These are phyloP conservation scores for Gastroboletus turbinatus DNA, from an alignment of 1,284 basidiomycete genomes.

Conservation along the genomic window DNA sequence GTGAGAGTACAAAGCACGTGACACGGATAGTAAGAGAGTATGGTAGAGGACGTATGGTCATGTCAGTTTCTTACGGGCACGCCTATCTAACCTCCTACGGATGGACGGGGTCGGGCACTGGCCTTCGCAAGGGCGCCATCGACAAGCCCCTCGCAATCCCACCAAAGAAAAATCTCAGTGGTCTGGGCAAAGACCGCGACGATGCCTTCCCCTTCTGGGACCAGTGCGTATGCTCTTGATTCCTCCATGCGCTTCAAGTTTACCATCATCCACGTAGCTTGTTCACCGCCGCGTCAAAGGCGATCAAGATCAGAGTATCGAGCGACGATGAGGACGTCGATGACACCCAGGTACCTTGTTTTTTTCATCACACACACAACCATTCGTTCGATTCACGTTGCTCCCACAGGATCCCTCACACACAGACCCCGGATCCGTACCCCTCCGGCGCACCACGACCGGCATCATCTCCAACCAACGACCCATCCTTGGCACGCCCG, in stretches of 20 bases:
- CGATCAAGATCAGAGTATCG: slow-evolving; percentile 68
- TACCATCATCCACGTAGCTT: slow-evolving; percentile 48
- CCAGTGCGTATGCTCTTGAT: slow-evolving; percentile 60
- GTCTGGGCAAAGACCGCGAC: slow-evolving; percentile 88
- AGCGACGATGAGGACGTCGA: slow-evolving; percentile 51
- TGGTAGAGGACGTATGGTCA: background rate
- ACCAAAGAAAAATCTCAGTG: slow-evolving; percentile 81
- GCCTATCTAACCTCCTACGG: slow-evolving; percentile 80
- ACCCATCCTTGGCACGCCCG: slow-evolving; percentile 51
- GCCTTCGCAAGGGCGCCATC: slow-evolving; percentile 67
- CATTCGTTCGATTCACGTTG: background rate
- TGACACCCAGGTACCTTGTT: slow-evolving; percentile 23
- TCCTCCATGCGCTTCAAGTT: background rate
- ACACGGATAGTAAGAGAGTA: background rate
- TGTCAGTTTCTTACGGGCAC: slow-evolving; percentile 47
- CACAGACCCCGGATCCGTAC: slow-evolving; percentile 11
- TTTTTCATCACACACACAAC: background rate
- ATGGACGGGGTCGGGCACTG: slow-evolving; percentile 83
- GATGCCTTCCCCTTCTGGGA: slow-evolving; percentile 97
- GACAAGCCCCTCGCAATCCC: slow-evolving; percentile 72
- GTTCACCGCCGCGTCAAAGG: slow-evolving; percentile 74
- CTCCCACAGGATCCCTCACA: slow-evolving; percentile 8
- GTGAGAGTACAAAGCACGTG: slow-evolving; percentile 12
- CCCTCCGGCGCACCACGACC: slow-evolving; percentile 62
- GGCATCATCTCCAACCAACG: slow-evolving; percentile 76